Evolutionary conservation across 148 eudicot genomes (phyloP).

Genomic region (Polygonum aviculare): DNA sequence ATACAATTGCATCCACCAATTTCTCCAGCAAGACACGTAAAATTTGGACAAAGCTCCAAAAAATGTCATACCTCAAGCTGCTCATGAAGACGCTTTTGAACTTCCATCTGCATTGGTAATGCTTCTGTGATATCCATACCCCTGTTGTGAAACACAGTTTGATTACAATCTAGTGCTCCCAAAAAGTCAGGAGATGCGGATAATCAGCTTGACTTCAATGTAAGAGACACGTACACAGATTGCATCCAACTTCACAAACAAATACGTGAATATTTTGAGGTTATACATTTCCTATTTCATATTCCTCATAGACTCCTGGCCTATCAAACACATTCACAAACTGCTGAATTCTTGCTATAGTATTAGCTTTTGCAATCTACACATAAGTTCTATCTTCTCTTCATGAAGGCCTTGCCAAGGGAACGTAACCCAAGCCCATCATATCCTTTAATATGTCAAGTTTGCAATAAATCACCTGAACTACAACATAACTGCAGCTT

Average conservation of each 20-base stretch:
- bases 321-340: too few relatives aligned
- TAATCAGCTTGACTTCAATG: background rate
- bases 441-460: background rate
- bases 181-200: background rate
- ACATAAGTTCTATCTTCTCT: background rate
- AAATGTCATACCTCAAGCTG: slow-evolving; percentile 74
- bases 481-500: background rate
- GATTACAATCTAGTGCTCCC: background rate
- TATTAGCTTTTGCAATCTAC: too few relatives aligned
- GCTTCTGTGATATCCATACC: slow-evolving; percentile 91
- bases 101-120: slow-evolving; percentile 84
- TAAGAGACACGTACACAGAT: background rate
- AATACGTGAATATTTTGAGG: background rate
- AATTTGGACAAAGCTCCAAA: background rate
- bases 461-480: background rate
- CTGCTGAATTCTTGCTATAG: too few relatives aligned
- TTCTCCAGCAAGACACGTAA: background rate
- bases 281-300: background rate
- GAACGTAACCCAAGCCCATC: background rate
- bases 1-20: background rate
- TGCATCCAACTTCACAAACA: background rate
- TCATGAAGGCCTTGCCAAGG: background rate
- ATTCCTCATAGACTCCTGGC: background rate
- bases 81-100: slow-evolving; percentile 90
- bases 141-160: slow-evolving; percentile 30